Evolutionary conservation across 257 asterid genomes (phyloP), one percentile per base, ranked within the genome.

Genomic region (Jasminum sambac): DNA sequence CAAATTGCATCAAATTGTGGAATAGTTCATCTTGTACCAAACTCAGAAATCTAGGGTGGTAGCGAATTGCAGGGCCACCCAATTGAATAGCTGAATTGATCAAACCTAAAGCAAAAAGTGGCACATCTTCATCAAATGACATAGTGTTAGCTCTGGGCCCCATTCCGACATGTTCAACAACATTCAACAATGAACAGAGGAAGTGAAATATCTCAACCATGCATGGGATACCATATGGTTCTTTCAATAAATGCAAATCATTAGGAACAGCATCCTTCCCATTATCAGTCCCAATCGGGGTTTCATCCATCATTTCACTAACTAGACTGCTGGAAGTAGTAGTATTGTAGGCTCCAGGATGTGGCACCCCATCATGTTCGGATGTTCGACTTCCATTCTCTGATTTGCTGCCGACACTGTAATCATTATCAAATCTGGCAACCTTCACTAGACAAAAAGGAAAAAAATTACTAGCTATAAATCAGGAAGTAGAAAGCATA

Each of bases 101-200:
- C 79, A 95, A 81, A 66, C 99, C 97, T 72, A 95, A 74, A 17
- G 99, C 95, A 84, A 95, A 95, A 55, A 95, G 82, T 41, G 99
- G 98, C 76, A 95, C 98, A 67, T 95, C 98, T 85, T 95, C 99
- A 76, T 89, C 95, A 82, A 85, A 87, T 13, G 98, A 89, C 59
- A 94, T 86, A 25, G 93, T 91, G 66, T 89, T 94, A 52, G 96
- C 83, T 74, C 90, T 79, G 42, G 89, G 82, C 75, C 89, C 88
- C 46, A 81, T 25, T 83, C 86, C 99, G 59, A 83, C 84, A 69
- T 82, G 79, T 40, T 89, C 98, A 88, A 91, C 84, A 68, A 88
- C 95, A 66, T 87, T 91, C 75, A 89, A 78, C 69, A 95, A 93
- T 68, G 98, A 95, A 80, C 98, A 95, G 64, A 91, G 78, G 86